Percentiles rank a stretch among this genome's conserved stretches.
These are phyloP conservation scores for Termitomyces sp. DNA, from an alignment of 768 basidiomycete species.

Conservation along the genomic window DNA sequence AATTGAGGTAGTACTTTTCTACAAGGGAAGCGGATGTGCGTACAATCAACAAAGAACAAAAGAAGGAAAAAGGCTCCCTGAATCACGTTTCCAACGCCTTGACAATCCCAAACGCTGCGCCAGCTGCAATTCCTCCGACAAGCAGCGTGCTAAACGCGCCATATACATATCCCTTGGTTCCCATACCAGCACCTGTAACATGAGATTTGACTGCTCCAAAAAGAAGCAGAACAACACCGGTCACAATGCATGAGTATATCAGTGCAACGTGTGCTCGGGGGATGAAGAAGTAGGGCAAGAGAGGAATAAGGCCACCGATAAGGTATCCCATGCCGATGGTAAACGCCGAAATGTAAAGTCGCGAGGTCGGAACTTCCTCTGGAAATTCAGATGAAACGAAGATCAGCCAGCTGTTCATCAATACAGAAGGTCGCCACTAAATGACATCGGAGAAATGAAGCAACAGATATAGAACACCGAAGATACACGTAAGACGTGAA, in stretches of 20 bases:
- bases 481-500: background rate
- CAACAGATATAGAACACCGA: background rate
- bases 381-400: background rate
- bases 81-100: slow-evolving; percentile 33
- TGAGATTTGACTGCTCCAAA: slow-evolving; percentile 91
- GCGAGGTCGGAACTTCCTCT: slow-evolving; percentile 85
- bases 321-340: slow-evolving; percentile 96
- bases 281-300: slow-evolving; percentile 91
- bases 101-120: slow-evolving; percentile 52
- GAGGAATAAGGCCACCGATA: slow-evolving; percentile 87
- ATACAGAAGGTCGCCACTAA: background rate
- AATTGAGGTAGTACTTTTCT: background rate
- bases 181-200: slow-evolving; percentile 74
- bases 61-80: too few relatives aligned
- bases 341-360: slow-evolving; percentile 86
- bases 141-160: slow-evolving; percentile 83
- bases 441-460: background rate
- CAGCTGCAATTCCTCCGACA: slow-evolving; percentile 90
- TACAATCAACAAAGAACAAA: background rate
- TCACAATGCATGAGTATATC: slow-evolving; percentile 72
- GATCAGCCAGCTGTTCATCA: background rate
- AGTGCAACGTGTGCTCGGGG: slow-evolving; percentile 59
- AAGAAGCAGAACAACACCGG: slow-evolving; percentile 77
- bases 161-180: slow-evolving; percentile 68
- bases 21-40: background rate